These are phyloP conservation scores for Plantago major DNA, from an alignment of 257 asterid genomes.

Conservation along the genomic window DNA sequence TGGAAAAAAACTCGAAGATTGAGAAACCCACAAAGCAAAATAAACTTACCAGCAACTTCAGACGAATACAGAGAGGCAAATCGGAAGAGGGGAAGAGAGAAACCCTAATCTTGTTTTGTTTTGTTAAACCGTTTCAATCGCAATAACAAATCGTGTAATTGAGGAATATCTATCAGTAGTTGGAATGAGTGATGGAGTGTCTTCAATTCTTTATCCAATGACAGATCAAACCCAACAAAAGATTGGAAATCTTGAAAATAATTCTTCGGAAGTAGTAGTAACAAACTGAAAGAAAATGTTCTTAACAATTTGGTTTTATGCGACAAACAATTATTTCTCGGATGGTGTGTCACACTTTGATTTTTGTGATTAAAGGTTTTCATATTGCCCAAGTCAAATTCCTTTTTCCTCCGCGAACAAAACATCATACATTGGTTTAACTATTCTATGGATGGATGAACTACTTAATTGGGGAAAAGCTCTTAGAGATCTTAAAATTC, in stretches of 20 bases:
- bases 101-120: conserved; percentile 34
- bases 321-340: conserved; percentile 22
- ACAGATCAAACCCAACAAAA: conserved; percentile 34
- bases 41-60: conserved; percentile 31
- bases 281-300: conserved; percentile 10
- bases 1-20: background rate
- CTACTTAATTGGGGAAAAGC: no score
- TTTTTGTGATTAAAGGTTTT: conserved; percentile 11
- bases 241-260: conserved; percentile 26
- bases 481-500: no score
- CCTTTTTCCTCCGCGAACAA: background rate
- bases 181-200: conserved; percentile 25
- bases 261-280: no score
- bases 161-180: conserved; percentile 51
- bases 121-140: conserved; percentile 23
- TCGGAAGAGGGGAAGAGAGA: conserved; percentile 31
- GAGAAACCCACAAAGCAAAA: conserved; percentile 21
- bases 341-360: conserved; percentile 30
- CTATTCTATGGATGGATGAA: no score
- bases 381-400: conserved; percentile 28
- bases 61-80: conserved; percentile 39
- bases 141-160: conserved; percentile 39
- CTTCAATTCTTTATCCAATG: conserved; percentile 21
- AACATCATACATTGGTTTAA: no score
- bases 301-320: conserved; percentile 22